Evolutionary conservation across 306 rosid genomes (phyloP).

Genomic region (Pyrus betulifolia): DNA sequence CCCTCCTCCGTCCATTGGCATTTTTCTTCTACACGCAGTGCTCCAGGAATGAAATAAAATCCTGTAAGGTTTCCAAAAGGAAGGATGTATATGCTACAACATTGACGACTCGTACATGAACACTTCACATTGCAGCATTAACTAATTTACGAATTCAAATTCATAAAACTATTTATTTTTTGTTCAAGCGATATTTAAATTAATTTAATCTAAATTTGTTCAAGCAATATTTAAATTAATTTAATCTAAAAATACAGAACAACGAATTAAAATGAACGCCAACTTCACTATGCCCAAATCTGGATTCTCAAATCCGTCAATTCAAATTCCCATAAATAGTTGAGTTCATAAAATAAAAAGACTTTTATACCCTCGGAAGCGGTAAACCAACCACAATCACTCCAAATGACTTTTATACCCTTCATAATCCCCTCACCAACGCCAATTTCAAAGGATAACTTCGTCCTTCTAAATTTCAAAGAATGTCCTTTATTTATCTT

Average conservation of each 20-base stretch:
- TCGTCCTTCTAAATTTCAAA: neutral
- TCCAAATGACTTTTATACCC: neutral
- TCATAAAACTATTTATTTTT: neutral
- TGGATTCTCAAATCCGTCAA: no score
- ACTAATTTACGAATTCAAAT: neutral
- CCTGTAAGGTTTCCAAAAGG: constrained; percentile 28
- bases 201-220: no score
- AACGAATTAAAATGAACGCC: no score
- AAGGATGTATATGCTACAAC: neutral
- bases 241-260: no score
- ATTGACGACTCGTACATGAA: neutral
- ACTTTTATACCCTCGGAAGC: neutral
- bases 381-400: neutral
- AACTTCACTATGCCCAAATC: no score
- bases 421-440: neutral
- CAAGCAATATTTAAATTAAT: neutral
- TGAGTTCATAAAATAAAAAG: neutral
- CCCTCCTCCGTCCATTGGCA: constrained; percentile 71
- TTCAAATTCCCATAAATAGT: neutral
- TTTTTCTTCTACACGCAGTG: constrained; percentile 57
- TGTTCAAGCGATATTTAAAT: neutral
- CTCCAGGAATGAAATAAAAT: constrained; percentile 77
- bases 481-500: neutral
- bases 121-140: neutral
- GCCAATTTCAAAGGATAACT: neutral